phyloP scores from a whole-genome alignment of 2,329 filamentous ascomycete genomes.

The Erysiphe pulchra region DNA sequence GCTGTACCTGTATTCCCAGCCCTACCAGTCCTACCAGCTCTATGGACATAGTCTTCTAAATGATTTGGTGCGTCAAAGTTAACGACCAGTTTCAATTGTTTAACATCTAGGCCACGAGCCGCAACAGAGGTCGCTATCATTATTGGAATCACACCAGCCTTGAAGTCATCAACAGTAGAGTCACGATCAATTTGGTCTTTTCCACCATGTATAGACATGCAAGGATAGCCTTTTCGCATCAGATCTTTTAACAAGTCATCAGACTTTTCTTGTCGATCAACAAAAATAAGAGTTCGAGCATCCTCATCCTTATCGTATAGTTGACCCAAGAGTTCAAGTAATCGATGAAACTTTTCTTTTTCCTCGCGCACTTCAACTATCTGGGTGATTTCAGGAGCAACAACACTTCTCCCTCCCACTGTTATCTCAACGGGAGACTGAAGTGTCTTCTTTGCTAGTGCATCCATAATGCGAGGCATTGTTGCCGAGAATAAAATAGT shows the following conservation, averaged over 20 bases:
- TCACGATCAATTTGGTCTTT: constrained; percentile 87
- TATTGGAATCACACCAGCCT: constrained; percentile 68
- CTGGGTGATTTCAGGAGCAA: constrained; percentile 80
- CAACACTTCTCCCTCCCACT: constrained; percentile 68
- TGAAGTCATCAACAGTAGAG: constrained; percentile 82
- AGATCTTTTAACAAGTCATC: constrained; percentile 56
- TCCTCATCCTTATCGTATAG: constrained; percentile 74
- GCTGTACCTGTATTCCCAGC: constrained; percentile 88
- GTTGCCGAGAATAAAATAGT: constrained; percentile 93
- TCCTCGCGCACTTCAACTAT: constrained; percentile 72
- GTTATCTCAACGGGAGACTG: constrained; percentile 72
- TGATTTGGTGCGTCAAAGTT: constrained; percentile 91
- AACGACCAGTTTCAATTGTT: constrained; percentile 83
- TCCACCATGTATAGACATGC: constrained; percentile 81
- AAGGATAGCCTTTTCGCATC: constrained; percentile 65
- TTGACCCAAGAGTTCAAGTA: constrained; percentile 69
- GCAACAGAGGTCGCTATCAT: constrained; percentile 89
- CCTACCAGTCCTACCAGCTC: constrained; percentile 76
- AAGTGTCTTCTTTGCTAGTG: constrained; percentile 68
- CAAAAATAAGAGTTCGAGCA: constrained; percentile 70
- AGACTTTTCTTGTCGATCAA: constrained; percentile 74
- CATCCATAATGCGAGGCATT: constrained; percentile 81
- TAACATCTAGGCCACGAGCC: constrained; percentile 82
- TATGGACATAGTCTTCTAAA: constrained; percentile 87
- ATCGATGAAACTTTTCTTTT: constrained; percentile 55